Base-by-base conservation (phyloP, 352 stramenopile species). In the Globisporangium solare region DNA sequence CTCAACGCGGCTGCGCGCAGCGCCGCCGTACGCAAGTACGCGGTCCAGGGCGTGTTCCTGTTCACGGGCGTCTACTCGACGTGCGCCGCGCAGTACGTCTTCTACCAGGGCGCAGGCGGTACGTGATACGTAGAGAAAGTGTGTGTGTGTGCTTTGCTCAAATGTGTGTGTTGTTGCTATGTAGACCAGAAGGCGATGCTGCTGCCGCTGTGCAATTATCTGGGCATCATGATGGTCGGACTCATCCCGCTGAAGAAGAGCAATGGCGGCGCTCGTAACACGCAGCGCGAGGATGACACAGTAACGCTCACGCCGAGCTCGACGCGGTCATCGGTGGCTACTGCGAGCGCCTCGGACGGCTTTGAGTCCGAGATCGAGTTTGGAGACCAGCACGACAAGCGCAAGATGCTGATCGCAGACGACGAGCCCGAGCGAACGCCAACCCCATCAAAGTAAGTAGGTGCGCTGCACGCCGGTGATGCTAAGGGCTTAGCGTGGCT, bases 181-280 rank as follows among this genome's bases (percentile, higher is more conserved):
- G 79, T 74, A 54, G 81, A 89, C 54, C 84, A 94, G 62, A 79
- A 75, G 40, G 76, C 78, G n/a, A 92, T 94, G 81, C 66, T 94
- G n/a, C 60, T 94, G 40, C 84, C 84, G 56, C 73, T 94, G 3
- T 92, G 84, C 66, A 94, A 94, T 68, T 94, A 92, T 54, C 62
- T 94, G 14, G 84, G 84, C 18, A 91, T 94, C 74, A 91, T 92
- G 82, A 76, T 94, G 24, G 83, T 91, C 2, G 84, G 84, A 0
- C 62, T 94, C 17, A 66, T 92, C 24, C 80, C 84, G 14, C 20
- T 47, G 42, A 39, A 56, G 47, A 62, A 57, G 24, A 42, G n/a
- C 40, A 51, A 35, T 52, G 31, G 3, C 31, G 32, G 6, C 45
- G 37, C 6, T 17, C 35, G 32, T 35, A 39, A 6, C 21, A 41